Evolutionary conservation across 805 yeast genomes (phyloP).

Genomic region (Cyberlindnera sargentensis): DNA sequence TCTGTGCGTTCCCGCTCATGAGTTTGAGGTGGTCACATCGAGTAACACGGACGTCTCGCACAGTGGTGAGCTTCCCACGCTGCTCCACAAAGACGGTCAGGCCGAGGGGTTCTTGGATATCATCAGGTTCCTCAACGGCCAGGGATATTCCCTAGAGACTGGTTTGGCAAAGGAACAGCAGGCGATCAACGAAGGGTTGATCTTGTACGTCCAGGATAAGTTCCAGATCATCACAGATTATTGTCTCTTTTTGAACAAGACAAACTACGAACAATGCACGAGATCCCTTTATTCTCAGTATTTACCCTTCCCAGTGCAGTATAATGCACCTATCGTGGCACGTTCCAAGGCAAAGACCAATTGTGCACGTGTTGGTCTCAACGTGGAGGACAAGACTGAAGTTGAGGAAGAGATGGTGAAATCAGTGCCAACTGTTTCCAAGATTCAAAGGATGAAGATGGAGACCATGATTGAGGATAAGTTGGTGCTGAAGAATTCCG

Average conservation of each 20-base stretch:
- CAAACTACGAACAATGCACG: constrained; percentile 55
- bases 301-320: constrained; percentile 71
- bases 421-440: constrained; percentile 27
- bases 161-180: constrained; percentile 18
- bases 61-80: constrained; percentile 43
- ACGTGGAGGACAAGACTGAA: constrained; percentile 24
- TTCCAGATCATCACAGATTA: constrained; percentile 46
- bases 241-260: constrained; percentile 46
- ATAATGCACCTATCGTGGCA: constrained; percentile 50
- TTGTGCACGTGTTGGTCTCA: constrained; percentile 29
- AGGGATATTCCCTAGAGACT: constrained; percentile 5
- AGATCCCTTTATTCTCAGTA: constrained; percentile 45
- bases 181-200: constrained; percentile 39
- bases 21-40: constrained; percentile 41
- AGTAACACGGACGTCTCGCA: constrained; percentile 50
- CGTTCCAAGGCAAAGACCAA: constrained; percentile 26
- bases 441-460: constrained; percentile 68
- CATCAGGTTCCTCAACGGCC: constrained; percentile 23
- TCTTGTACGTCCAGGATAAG: constrained; percentile 34
- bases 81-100: constrained; percentile 19
- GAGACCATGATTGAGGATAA: constrained; percentile 32
- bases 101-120: constrained; percentile 39
- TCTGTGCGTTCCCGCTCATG: constrained; percentile 17
- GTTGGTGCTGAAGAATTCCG: constrained; percentile 19
- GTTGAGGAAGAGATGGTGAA: constrained; percentile 25